Evolutionary conservation across 2,329 filamentous ascomycete genomes (phyloP).

Genomic region (Aspergillus terreus): DNA sequence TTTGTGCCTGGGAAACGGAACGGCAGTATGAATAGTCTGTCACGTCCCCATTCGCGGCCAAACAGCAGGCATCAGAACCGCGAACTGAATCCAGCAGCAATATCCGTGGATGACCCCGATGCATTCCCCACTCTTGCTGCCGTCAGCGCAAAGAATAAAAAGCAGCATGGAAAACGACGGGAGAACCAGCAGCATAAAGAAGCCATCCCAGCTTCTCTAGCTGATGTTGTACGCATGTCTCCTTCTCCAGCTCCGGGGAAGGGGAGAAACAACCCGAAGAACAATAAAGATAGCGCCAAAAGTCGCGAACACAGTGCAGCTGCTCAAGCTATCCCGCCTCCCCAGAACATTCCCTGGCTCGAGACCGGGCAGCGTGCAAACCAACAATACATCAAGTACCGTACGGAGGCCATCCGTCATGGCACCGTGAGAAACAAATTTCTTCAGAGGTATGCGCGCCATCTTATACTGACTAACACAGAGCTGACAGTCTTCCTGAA

Average conservation of each 20-base stretch:
- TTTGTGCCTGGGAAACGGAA: slow-evolving; percentile 32
- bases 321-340: slow-evolving; percentile 77
- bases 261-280: slow-evolving; percentile 52
- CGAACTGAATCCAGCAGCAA: slow-evolving; percentile 61
- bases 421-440: slow-evolving; percentile 96
- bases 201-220: slow-evolving; percentile 71
- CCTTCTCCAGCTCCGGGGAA: slow-evolving; percentile 69
- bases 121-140: slow-evolving; percentile 89
- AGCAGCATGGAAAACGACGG: slow-evolving; percentile 83
- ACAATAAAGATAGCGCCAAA: slow-evolving; percentile 60
- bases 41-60: slow-evolving; percentile 74
- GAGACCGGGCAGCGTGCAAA: slow-evolving; percentile 90
- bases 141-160: slow-evolving; percentile 73
- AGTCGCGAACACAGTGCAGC: slow-evolving; percentile 74
- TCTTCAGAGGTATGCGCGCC: slow-evolving; percentile 69
- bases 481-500: slow-evolving; percentile 34
- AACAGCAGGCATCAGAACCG: slow-evolving; percentile 74
- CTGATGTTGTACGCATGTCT: slow-evolving; percentile 93
- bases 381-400: slow-evolving; percentile 89
- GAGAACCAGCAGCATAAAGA: slow-evolving; percentile 59
- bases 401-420: slow-evolving; percentile 94
- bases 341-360: slow-evolving; percentile 92
- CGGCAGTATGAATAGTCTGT: slow-evolving; percentile 52
- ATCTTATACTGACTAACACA: background rate
- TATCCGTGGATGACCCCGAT: slow-evolving; percentile 87